A percentile compares a stretch with the other conserved stretches of the same genome.
Conservation (phyloP, 2,329 filamentous ascomycete species). For the Juglanconis oblonga region DNA sequence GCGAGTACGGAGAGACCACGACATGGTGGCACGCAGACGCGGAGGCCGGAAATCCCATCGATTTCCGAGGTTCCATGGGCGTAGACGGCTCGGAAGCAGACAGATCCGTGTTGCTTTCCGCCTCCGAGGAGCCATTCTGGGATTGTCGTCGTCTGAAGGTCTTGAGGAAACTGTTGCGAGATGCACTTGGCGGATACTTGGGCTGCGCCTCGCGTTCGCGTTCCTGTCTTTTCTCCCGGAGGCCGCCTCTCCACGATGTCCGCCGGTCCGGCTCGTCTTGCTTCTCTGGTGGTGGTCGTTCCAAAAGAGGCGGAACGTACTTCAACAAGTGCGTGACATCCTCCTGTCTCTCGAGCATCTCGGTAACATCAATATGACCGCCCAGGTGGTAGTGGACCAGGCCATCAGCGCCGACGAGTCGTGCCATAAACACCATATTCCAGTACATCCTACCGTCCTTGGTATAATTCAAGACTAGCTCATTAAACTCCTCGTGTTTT, state of each 20-base stretch:
- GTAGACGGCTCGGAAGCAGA: constrained; percentile 6
- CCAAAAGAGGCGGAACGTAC: not conserved
- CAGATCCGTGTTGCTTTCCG: not conserved
- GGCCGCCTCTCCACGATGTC: not conserved
- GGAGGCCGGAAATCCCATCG: not conserved
- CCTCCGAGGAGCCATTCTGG: not conserved
- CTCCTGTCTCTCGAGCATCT: constrained; percentile 6
- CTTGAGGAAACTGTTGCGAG: constrained; percentile 11
- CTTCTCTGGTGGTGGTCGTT: not conserved
- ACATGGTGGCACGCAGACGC: not conserved
- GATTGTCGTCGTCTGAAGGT: constrained; percentile 4
- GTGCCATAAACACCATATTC: constrained; percentile 11
- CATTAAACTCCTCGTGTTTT: constrained; percentile 4
- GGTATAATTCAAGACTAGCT: constrained; percentile 9
- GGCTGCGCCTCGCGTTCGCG: not conserved
- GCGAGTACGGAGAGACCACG: constrained; percentile 11
- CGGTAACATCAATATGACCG: constrained; percentile 12
- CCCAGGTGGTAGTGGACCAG: constrained; percentile 5
- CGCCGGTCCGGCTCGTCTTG: not conserved
- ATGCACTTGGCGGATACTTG: constrained; percentile 11
- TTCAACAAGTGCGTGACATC: not conserved
- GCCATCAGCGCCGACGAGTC: not conserved
- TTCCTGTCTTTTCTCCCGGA: not conserved
- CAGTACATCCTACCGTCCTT: constrained; percentile 8
- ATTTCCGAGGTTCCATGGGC: not conserved